Evolutionary conservation across 805 yeast species (phyloP), one percentile per base, ranked within the genome.

Genomic region (Candida chilensis): DNA sequence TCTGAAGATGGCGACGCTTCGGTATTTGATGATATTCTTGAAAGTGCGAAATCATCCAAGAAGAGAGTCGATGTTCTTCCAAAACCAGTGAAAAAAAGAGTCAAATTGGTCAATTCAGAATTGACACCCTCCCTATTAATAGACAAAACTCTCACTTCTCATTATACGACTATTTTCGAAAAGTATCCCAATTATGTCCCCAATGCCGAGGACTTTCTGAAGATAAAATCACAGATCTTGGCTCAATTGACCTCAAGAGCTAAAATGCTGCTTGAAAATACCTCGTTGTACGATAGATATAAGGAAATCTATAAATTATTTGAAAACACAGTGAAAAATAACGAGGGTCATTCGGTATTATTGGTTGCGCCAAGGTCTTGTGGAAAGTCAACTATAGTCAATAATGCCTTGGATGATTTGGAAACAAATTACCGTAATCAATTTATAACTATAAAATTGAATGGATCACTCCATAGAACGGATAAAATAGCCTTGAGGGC

Each of bases 401-500:
- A 79, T 18, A 54, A 64, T 4, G 86, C 80, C 1, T 33, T 92
- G 12, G 36, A 46, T 0, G 55, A 60, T 10, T 50, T 86, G 17
- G 39, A 52, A 4, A 21, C 37, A 11, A 50, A 55, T 19, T 68
- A 65, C 42, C 45, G 48, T 4, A 61, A 72, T 20, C 71, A 74
- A 29, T 85, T 75, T 45, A 60, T 88, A 12, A 60, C 71, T 0
- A 71, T 92, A 8, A 50, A 67, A 15, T 56, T 90, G 17, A 75
- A 79, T 35, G 96, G 96, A 0, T 52, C 67, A 10, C 65, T 78
- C 3, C 95, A 85, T 46, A 47, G 66, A 4, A 86, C 80, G 40
- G 97, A 90, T 45, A 69, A 65, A 28, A 57, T 70, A 29, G 97
- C 97, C 0, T 70, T 92, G 10, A 67, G 88, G 30, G 88, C 85